Evolutionary conservation across 306 rosid genomes (phyloP), one percentile per base, ranked within the genome.

Genomic region (Begonia loranthoides): DNA sequence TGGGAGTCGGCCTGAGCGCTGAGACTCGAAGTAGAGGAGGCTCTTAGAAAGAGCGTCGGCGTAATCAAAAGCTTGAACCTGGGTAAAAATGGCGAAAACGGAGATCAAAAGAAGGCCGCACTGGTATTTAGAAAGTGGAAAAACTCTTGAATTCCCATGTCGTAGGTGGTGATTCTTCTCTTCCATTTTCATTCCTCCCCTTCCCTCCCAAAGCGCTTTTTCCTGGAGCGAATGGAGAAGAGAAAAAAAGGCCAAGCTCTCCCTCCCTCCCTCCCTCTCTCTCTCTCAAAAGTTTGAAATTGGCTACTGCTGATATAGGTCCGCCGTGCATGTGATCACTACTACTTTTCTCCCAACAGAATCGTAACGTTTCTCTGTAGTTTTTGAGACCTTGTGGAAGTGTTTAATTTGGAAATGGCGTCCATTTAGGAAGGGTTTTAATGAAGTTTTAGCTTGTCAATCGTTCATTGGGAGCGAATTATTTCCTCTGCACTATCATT

Each of bases 1-100:
- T 38, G 96, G 96, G 15, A 87, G 50, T 66, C 65, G 87, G 22
- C 94, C 96, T 1, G 96, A 87, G 50, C 96, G 94, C 15, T 87
- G 96, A 5, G 94, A 57, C 55, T 87, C 96, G 3, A 87, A 83
- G 79, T 80, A 87, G 69, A 87, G 83, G 50, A 87, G 81, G 57
- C 75, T 72, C 34, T 74, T 71, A 34, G 94, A 78, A 54, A 87
- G 74, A 54, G 94, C 94, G 54, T 75, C 69, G 16, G 76, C 44
- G 22, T 78, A 76, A 66, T 78, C 45, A 74, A 71, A 74, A 49
- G 81, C 47, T 43, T n/a, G 47, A 43, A n/a, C 47, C 13, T 11
- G 0, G n/a, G 47, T 43, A 4, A 43, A 43, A 43, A 4, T 43
- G 47, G 47, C 15, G 15, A 43, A 43, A n/a, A 43, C 47, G 4